Percentiles rank a stretch among this genome's conserved stretches.
Evolutionary conservation across 1,284 basidiomycete genomes (phyloP).

Genomic region (Boletellus deceptivus): DNA sequence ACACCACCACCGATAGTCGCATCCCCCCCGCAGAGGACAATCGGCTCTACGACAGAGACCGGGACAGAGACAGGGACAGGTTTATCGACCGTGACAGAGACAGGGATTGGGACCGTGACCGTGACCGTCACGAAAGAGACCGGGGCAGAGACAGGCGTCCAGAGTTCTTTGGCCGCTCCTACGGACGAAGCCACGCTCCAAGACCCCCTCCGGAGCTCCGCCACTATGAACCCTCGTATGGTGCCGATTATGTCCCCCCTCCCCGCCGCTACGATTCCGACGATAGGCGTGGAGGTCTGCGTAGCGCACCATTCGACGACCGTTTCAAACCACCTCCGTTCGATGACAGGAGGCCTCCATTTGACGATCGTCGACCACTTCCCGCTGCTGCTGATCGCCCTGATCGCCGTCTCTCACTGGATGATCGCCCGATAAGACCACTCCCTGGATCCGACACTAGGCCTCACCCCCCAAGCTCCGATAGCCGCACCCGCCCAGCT

Average conservation of each 20-base stretch:
- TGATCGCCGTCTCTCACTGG: constrained; percentile 26
- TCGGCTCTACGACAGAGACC: constrained; percentile 29
- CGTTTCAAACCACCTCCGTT: constrained; percentile 19
- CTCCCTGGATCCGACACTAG: constrained; percentile 23
- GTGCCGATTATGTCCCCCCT: constrained; percentile 27
- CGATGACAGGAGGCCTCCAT: constrained; percentile 26
- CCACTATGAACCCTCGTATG: constrained; percentile 43
- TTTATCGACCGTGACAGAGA: constrained; percentile 35
- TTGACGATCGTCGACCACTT: constrained; percentile 29
- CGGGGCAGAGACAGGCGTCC: constrained; percentile 37
- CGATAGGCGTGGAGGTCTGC: constrained; percentile 26
- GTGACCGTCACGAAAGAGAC: constrained; percentile 32
- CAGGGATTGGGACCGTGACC: constrained; percentile 36
- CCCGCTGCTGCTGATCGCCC: constrained; percentile 19
- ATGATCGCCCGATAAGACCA: constrained; percentile 28
- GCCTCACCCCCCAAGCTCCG: constrained; percentile 11
- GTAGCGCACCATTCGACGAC: constrained; percentile 18
- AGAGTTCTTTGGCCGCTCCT: constrained; percentile 36
- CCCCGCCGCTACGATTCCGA: constrained; percentile 36
- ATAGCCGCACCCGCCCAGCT: constrained; percentile 21
- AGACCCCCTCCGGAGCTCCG: constrained; percentile 43
- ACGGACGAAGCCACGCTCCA: constrained; percentile 38
- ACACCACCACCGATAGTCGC: constrained; percentile 11
- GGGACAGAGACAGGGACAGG: constrained; percentile 36
- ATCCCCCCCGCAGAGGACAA: constrained; percentile 22